phyloP scores from a whole-genome alignment of 192 early-diverging fungal species.

The Linnemannia elongata region DNA sequence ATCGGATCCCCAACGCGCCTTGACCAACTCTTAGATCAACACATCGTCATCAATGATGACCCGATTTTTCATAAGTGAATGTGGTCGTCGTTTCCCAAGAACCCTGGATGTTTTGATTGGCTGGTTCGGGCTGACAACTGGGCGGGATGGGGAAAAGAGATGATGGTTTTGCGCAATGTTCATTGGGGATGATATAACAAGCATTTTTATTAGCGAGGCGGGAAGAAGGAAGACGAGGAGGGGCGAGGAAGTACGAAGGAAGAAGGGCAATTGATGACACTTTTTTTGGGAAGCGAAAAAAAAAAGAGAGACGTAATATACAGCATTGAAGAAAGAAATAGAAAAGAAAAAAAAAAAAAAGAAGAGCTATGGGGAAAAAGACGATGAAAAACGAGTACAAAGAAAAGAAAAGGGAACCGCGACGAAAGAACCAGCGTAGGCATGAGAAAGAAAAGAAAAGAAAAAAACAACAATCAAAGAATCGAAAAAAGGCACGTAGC shows the following conservation, averaged over 20 bases:
- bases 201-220: background rate
- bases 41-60: too few relatives aligned
- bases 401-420: background rate
- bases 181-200: background rate
- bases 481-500: background rate
- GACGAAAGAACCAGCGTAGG: background rate
- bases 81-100: too few relatives aligned
- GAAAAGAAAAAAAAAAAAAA: slow-evolving; percentile 23
- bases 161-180: background rate
- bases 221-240: background rate
- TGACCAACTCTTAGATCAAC: background rate
- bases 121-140: background rate
- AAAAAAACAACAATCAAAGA: background rate
- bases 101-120: background rate
- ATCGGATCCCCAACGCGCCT: background rate
- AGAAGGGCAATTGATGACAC: slow-evolving; percentile 2
- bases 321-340: slow-evolving; percentile 20
- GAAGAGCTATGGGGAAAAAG: background rate
- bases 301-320: slow-evolving; percentile 2
- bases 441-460: too few relatives aligned
- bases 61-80: too few relatives aligned
- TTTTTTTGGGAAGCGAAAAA: background rate
- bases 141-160: background rate
- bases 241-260: background rate
- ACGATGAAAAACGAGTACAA: background rate